Percentiles rank a stretch among this genome's conserved stretches.
Conservation (phyloP, 1,284 basidiomycete genomes). For the Amylostereum areolatum region DNA sequence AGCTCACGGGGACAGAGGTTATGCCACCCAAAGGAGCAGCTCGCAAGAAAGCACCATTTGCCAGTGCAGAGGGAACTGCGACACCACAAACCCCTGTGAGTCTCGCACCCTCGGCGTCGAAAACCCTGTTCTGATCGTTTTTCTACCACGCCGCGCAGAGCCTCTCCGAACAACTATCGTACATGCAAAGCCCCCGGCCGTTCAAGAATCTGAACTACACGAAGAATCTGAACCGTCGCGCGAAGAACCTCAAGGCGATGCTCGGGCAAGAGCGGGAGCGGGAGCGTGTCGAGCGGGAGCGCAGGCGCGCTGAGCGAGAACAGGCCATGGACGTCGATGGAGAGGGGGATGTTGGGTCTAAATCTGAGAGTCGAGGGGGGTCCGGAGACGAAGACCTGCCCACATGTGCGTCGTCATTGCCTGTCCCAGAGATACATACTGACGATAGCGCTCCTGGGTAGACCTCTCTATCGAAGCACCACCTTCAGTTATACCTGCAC, state of each 20-base stretch:
- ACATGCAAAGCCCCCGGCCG: slow-evolving; percentile 57
- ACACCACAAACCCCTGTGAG: slow-evolving; percentile 13
- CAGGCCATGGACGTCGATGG: slow-evolving; percentile 38
- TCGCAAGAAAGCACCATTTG: slow-evolving; percentile 10
- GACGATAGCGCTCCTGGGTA: slow-evolving; percentile 21
- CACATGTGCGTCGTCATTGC: slow-evolving; percentile 45
- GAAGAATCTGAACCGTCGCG: slow-evolving; percentile 62
- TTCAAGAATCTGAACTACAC: slow-evolving; percentile 70
- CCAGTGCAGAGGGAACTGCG: slow-evolving; percentile 11
- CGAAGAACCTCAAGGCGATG: slow-evolving; percentile 73
- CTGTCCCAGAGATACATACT: background rate
- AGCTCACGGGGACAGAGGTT: too few relatives aligned
- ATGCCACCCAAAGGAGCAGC: slow-evolving; percentile 13
- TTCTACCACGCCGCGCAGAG: slow-evolving; percentile 12
- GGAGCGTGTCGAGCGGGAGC: slow-evolving; percentile 60
- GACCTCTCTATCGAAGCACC: slow-evolving; percentile 83
- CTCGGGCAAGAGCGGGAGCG: slow-evolving; percentile 70
- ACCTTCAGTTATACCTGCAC: slow-evolving; percentile 72
- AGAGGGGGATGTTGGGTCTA: slow-evolving; percentile 6
- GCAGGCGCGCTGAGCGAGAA: slow-evolving; percentile 39
- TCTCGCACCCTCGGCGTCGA: background rate
- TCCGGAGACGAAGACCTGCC: slow-evolving; percentile 52
- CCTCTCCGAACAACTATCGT: slow-evolving; percentile 66
- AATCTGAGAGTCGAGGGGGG: slow-evolving; percentile 12
- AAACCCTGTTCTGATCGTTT: background rate